phyloP scores from a whole-genome alignment of 2,329 filamentous ascomycete genomes.

The Penicillium palitans region DNA sequence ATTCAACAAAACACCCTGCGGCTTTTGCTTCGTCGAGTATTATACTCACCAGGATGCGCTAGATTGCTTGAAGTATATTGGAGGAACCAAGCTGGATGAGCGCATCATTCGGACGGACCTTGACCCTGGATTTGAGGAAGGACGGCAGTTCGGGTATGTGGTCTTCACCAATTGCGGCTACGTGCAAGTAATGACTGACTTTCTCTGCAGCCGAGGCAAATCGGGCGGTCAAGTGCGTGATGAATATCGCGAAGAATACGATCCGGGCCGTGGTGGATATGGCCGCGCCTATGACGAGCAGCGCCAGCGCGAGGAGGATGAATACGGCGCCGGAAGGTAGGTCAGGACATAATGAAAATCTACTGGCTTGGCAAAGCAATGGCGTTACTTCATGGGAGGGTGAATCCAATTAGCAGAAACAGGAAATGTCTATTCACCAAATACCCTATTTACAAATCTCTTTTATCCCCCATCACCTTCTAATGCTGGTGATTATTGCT shows the following conservation, averaged over 20 bases:
- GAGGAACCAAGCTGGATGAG: slow-evolving; percentile 96
- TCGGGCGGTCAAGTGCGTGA: slow-evolving; percentile 95
- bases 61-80: slow-evolving; percentile 98
- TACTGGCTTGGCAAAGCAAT: slow-evolving; percentile 28
- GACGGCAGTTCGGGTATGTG: slow-evolving; percentile 80
- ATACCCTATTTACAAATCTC: slow-evolving; percentile 32
- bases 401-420: slow-evolving; percentile 33
- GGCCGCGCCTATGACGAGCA: slow-evolving; percentile 73
- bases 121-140: slow-evolving; percentile 94
- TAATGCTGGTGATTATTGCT: slow-evolving; percentile 19
- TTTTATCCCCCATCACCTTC: slow-evolving; percentile 7
- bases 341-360: slow-evolving; percentile 13
- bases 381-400: slow-evolving; percentile 38
- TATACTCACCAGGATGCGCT: slow-evolving; percentile 96
- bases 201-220: slow-evolving; percentile 67
- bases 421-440: slow-evolving; percentile 30
- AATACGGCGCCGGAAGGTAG: slow-evolving; percentile 60
- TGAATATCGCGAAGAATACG: slow-evolving; percentile 95
- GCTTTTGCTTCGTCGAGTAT: slow-evolving; percentile 99
- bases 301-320: slow-evolving; percentile 57
- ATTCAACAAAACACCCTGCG: slow-evolving; percentile 96
- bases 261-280: slow-evolving; percentile 88
- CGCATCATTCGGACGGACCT: slow-evolving; percentile 93
- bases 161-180: not conserved
- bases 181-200: slow-evolving; percentile 17